Percentiles rank a stretch among this genome's conserved stretches.
phyloP scores from a whole-genome alignment of 352 stramenopile genomes.

The Pythium volutum region DNA sequence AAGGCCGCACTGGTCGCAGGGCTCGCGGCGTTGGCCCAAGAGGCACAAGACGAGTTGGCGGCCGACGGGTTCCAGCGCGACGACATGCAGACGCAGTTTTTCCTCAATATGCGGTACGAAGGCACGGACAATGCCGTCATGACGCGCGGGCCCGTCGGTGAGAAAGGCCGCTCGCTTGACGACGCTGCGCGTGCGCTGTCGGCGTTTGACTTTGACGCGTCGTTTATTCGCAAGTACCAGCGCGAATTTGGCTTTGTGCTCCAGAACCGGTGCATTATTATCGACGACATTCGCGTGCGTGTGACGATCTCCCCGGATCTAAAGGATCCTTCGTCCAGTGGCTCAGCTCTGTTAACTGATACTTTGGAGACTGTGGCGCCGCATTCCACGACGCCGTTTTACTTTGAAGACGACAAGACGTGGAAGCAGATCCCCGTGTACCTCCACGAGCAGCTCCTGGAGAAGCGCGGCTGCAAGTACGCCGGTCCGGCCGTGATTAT shows the following conservation, averaged over 20 bases:
- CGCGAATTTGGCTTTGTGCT: constrained; percentile 98
- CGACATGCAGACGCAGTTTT: constrained; percentile 93
- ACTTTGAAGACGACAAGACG: constrained; percentile 75
- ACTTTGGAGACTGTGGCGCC: constrained; percentile 24
- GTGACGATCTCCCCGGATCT: constrained; percentile 87
- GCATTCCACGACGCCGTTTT: constrained; percentile 69
- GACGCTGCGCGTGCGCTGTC: constrained; percentile 28
- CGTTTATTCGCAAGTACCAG: constrained; percentile 93
- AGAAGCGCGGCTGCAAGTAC: constrained; percentile 65
- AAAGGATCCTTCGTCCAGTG: constrained; percentile 26
- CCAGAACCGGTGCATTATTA: constrained; percentile 89
- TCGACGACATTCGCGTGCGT: constrained; percentile 98
- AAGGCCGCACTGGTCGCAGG: constrained; percentile 48
- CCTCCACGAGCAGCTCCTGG: constrained; percentile 87
- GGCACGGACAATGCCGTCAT: constrained; percentile 98
- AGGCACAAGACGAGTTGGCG: constrained; percentile 70
- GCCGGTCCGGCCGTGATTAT: constrained; percentile 96
- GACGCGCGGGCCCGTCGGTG: constrained; percentile 71
- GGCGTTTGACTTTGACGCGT: constrained; percentile 82
- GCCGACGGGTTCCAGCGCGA: constrained; percentile 83
- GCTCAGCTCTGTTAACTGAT: constrained; percentile 3
- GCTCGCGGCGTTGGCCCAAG: constrained; percentile 49
- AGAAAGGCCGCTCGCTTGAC: constrained; percentile 34
- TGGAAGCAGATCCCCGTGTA: constrained; percentile 92
- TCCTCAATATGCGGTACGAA: constrained; percentile 98